Evolutionary conservation across 2,329 filamentous ascomycete species (phyloP).

Genomic region (Sphaceloma murrayae): DNA sequence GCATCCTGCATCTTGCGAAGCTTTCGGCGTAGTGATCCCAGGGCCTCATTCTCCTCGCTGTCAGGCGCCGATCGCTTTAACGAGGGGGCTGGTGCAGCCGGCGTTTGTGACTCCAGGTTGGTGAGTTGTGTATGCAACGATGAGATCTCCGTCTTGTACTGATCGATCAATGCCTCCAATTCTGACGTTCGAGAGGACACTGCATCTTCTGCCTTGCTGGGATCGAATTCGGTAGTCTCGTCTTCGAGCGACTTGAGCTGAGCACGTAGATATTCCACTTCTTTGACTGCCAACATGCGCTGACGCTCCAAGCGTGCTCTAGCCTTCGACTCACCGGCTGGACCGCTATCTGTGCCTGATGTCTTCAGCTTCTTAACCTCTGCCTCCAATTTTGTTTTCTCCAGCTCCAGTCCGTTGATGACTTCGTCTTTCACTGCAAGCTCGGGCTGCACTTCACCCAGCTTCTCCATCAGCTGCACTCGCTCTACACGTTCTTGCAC

Average conservation of each 20-base stretch:
- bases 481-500: constrained; percentile 73
- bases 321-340: constrained; percentile 51
- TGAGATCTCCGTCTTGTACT: constrained; percentile 75
- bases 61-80: constrained; percentile 39
- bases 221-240: constrained; percentile 79
- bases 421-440: constrained; percentile 65
- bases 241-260: constrained; percentile 79
- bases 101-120: constrained; percentile 45
- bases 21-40: constrained; percentile 78
- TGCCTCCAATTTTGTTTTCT: constrained; percentile 53
- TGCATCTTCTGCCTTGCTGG: constrained; percentile 65
- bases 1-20: constrained; percentile 78
- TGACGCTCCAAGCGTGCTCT: constrained; percentile 75
- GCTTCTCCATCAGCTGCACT: constrained; percentile 66
- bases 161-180: constrained; percentile 75
- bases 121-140: constrained; percentile 65
- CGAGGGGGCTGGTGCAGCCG: constrained; percentile 44
- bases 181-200: constrained; percentile 67
- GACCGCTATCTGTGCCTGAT: constrained; percentile 18
- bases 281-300: constrained; percentile 73
- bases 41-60: constrained; percentile 54
- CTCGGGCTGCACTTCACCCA: constrained; percentile 72
- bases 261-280: constrained; percentile 86
- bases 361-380: constrained; percentile 62
- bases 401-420: constrained; percentile 61